phyloP scores from a whole-genome alignment of 371 early-diverging fungal species.

The Funneliformis caledonium region DNA sequence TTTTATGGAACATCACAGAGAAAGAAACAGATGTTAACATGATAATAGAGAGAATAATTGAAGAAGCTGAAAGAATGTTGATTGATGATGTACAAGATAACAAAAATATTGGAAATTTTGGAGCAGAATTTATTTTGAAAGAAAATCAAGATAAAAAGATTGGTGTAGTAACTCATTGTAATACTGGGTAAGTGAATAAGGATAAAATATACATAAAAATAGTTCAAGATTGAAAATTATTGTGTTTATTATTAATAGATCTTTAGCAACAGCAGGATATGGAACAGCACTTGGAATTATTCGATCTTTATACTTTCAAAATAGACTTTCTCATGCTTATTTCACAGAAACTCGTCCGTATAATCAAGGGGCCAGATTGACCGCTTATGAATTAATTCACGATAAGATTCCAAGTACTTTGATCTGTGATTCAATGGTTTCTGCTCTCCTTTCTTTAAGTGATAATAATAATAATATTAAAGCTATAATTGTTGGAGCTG shows the following conservation, averaged over 20 bases:
- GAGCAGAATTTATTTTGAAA: slow-evolving; percentile 59
- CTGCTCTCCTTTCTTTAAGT: slow-evolving; percentile 69
- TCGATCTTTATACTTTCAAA: slow-evolving; percentile 69
- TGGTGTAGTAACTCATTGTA: slow-evolving; percentile 92
- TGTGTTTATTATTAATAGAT: slow-evolving; percentile 44
- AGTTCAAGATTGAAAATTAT: background rate
- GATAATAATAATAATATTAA: slow-evolving; percentile 54
- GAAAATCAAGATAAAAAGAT: slow-evolving; percentile 54
- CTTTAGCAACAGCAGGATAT: slow-evolving; percentile 84
- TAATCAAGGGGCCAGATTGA: slow-evolving; percentile 94
- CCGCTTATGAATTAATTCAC: slow-evolving; percentile 93
- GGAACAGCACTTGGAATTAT: slow-evolving; percentile 92
- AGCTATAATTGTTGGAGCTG: slow-evolving; percentile 96
- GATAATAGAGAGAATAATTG: slow-evolving; percentile 68
- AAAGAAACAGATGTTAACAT: slow-evolving; percentile 35
- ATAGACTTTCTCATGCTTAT: slow-evolving; percentile 76
- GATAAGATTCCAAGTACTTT: slow-evolving; percentile 91
- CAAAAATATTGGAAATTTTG: slow-evolving; percentile 83
- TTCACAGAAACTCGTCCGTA: slow-evolving; percentile 98
- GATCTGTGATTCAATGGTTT: slow-evolving; percentile 91
- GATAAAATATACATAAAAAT: background rate
- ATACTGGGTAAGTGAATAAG: slow-evolving; percentile 76
- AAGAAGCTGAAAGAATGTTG: slow-evolving; percentile 84
- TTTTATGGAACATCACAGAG: no score
- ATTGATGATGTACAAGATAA: slow-evolving; percentile 87